A percentile compares a stretch with the other conserved stretches of the same genome.
phyloP scores from a whole-genome alignment of 495 filamentous ascomycete genomes.

The Ramalina intermedia region DNA sequence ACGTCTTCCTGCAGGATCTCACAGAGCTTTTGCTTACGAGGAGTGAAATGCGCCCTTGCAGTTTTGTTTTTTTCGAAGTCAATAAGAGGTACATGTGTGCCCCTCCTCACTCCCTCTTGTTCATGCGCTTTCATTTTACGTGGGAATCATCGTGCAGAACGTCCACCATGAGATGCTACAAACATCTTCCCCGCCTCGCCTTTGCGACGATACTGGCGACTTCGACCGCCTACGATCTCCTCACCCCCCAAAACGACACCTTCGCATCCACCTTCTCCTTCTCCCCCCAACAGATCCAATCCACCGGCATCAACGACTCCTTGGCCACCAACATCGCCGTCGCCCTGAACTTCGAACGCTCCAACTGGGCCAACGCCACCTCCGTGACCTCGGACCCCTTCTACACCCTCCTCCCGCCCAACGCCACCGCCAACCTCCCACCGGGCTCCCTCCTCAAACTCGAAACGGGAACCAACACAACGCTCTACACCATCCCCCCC shows the following conservation, averaged over 20 bases:
- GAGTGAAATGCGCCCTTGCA: no score
- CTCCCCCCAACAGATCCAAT: neutral
- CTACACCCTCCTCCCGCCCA: neutral
- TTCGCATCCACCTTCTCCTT: neutral
- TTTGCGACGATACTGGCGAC: no score
- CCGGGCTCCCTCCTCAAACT: conserved; percentile 24
- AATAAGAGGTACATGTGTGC: no score
- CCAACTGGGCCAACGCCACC: neutral
- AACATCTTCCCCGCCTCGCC: no score
- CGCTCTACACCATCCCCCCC: conserved; percentile 19
- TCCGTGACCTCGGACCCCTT: neutral
- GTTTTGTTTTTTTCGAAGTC: no score
- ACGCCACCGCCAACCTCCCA: neutral
- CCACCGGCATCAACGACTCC: neutral
- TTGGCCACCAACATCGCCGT: neutral
- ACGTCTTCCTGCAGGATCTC: no score
- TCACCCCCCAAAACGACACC: neutral
- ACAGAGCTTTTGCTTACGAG: no score
- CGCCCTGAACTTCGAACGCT: neutral
- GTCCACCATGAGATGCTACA: no score
- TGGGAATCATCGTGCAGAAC: no score
- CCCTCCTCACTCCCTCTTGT: no score
- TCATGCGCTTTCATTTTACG: no score
- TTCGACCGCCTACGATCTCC: neutral
- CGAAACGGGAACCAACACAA: conserved; percentile 17